Conservation (phyloP, 176 grass and related monocot genomes). For the Leersia perrieri region DNA sequence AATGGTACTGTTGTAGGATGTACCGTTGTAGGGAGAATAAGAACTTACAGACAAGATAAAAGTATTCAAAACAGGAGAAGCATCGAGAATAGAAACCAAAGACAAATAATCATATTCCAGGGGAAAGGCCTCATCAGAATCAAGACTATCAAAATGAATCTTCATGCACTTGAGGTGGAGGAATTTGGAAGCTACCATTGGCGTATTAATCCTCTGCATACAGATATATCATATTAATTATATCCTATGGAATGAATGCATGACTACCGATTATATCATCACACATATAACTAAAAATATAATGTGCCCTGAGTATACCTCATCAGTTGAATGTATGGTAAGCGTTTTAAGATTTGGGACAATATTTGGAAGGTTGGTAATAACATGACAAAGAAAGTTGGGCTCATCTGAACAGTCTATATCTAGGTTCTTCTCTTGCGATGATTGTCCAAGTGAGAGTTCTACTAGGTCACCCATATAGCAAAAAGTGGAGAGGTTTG, state of each 20-base stretch:
- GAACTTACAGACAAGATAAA: not conserved
- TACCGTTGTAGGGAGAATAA: not conserved
- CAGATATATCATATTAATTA: not conserved
- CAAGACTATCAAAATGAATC: not conserved
- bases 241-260: not conserved
- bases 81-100: not conserved
- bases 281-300: not conserved
- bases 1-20: not conserved
- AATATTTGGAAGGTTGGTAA: not conserved
- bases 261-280: not conserved
- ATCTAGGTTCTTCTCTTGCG: not conserved
- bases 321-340: not conserved
- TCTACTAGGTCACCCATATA: not conserved
- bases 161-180: not conserved
- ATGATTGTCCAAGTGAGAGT: not conserved
- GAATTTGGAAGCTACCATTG: not conserved
- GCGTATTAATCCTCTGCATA: not conserved
- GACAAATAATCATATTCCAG: not conserved
- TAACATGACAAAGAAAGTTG: not conserved
- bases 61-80: not conserved
- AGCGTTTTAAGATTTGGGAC: not conserved
- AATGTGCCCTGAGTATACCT: not conserved
- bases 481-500: not conserved
- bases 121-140: not conserved
- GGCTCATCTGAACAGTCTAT: not conserved